These are phyloP conservation scores for Plasmopara muralis DNA, from an alignment of 352 stramenopile species.

Conservation along the genomic window DNA sequence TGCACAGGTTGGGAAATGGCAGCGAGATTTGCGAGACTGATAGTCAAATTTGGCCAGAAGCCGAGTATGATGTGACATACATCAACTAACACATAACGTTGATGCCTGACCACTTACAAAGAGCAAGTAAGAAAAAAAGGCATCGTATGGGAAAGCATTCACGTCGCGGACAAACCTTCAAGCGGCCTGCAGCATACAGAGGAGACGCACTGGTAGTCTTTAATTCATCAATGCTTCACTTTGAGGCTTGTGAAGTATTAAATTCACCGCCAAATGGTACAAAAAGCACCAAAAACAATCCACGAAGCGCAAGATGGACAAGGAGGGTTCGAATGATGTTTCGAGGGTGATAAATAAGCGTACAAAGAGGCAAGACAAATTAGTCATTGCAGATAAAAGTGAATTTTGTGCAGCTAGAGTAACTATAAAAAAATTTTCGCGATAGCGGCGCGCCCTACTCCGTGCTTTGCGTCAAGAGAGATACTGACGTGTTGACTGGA, in stretches of 20 bases:
- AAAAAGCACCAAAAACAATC: conserved; percentile 13
- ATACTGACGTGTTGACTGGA: conserved; percentile 32
- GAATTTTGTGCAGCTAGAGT: too few species aligned
- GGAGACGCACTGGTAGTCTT: conserved; percentile 37
- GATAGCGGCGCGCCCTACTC: background rate
- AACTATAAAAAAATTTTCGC: too few species aligned
- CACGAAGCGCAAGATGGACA: conserved; percentile 4
- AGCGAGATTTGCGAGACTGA: too few species aligned
- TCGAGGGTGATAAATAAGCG: too few species aligned
- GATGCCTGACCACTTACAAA: too few species aligned
- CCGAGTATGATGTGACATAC: conserved; percentile 5
- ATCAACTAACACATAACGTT: background rate
- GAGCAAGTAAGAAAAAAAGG: too few species aligned
- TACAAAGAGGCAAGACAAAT: too few species aligned
- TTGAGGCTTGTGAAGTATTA: background rate
- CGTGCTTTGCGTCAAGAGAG: conserved; percentile 28
- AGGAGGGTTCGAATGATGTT: too few species aligned
- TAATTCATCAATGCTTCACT: conserved; percentile 33
- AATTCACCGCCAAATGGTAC: conserved; percentile 5
- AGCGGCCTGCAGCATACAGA: conserved; percentile 3
- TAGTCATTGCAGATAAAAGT: too few species aligned
- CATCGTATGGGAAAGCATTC: conserved; percentile 23
- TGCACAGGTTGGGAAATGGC: too few species aligned
- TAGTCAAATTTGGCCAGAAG: too few species aligned
- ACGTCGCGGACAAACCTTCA: conserved; percentile 1